Evolutionary conservation across 768 basidiomycete genomes (phyloP), one percentile per base, ranked within the genome.

Genomic region (Dioszegia crocea): DNA sequence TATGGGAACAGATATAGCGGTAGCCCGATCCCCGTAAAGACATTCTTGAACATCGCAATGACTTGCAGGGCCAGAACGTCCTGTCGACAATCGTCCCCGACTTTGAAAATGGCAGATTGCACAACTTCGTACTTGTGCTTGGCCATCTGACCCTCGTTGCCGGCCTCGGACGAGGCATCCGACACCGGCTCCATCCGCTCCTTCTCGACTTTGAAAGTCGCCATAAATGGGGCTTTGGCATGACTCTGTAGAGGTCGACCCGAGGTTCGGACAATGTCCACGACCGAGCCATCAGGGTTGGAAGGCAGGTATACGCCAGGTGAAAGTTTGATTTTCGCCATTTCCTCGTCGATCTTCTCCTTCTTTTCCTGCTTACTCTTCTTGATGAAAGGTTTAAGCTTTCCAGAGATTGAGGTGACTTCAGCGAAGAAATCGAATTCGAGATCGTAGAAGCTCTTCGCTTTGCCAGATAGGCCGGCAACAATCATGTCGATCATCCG

Each of bases 181-280:
- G 82, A 81, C 60, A 85, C 80, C 21, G 90, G 78, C 21, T 85
- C 83, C 23, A 86, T 72, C 4, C 83, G 81, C 62, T 92, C 87
- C 75, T 97, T 94, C 57, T 89, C 84, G 23, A 99, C 96, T 81
- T 94, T 96, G 82, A 99, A 99, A 0, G 94, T 97, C 0, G 96
- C 96, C 96, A 99, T 98, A 80, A 99, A 99, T 0, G 96, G 96
- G 10, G 96, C 93, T 83, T 99, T 99, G 12, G 96, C 96, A 67
- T 99, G 96, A 73, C 89, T 92, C 77, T 99, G 96, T 26, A 99
- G 79, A 0, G 96, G 96, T 27, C 94, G 82, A 1, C 96, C 96
- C 3, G 94, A 96, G 69, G 89, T 89, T 75, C 94, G 91, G 74
- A 98, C 94, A 54, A 99, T 87, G 73, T 97, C 96, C n/a, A 98